A percentile compares a stretch with the other conserved stretches of the same genome.
phyloP scores from a whole-genome alignment of 1,284 basidiomycete species.

The Ganoderma sinense region DNA sequence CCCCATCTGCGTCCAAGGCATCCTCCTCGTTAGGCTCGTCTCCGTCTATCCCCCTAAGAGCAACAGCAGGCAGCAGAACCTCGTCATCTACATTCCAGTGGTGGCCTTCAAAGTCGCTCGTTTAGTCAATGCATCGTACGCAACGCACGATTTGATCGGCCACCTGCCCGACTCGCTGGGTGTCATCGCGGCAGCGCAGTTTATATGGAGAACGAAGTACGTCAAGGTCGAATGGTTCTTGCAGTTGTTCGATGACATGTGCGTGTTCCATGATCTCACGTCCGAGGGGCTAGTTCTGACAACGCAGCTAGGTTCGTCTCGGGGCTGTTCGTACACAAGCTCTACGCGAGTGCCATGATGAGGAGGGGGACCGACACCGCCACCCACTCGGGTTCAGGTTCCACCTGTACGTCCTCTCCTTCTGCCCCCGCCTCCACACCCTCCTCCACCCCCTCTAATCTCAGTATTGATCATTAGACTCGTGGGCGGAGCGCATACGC shows the following conservation, averaged over 20 bases:
- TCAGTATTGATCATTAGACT: too few relatives aligned
- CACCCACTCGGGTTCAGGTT: not conserved
- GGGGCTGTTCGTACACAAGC: not conserved
- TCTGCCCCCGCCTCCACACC: not conserved
- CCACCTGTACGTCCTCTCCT: not conserved
- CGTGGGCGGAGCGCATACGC: constrained; percentile 9
- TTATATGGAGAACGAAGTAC: constrained; percentile 4
- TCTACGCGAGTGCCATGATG: not conserved
- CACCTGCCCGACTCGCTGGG: not conserved
- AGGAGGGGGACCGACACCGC: not conserved
- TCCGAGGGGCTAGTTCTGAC: not conserved
- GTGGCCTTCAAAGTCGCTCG: not conserved
- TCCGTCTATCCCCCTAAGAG: constrained; percentile 31
- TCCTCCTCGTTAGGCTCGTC: constrained; percentile 35
- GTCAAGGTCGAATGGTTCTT: constrained; percentile 38
- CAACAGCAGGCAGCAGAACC: not conserved
- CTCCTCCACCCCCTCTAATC: too few relatives aligned
- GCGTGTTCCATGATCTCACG: constrained; percentile 2
- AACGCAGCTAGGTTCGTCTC: not conserved
- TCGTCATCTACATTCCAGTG: constrained; percentile 14
- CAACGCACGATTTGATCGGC: not conserved
- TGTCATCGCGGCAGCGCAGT: not conserved
- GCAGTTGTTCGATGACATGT: constrained; percentile 39
- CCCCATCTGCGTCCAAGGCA: constrained; percentile 32
- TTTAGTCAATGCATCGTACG: not conserved